Percentiles rank a stretch among this genome's conserved stretches.
These are phyloP conservation scores for Primulina eburnea DNA, from an alignment of 257 asterid genomes.

Conservation along the genomic window DNA sequence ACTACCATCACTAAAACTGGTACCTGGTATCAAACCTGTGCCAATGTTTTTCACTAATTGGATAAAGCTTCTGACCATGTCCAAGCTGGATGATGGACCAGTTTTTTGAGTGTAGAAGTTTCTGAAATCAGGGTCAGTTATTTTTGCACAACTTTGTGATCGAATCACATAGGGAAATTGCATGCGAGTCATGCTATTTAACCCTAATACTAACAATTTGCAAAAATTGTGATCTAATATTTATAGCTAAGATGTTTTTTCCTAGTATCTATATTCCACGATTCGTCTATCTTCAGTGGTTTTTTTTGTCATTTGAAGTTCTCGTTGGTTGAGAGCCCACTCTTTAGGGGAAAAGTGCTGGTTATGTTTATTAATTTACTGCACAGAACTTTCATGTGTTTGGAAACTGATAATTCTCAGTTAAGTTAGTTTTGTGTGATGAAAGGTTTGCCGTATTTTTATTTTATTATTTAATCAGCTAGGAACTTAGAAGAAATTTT, in stretches of 20 bases:
- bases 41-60: not conserved
- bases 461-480: slow-evolving; percentile 7
- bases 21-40: not conserved
- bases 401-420: slow-evolving; percentile 6
- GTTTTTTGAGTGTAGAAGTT: not conserved
- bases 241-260: not conserved
- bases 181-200: not conserved
- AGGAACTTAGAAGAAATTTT: not conserved
- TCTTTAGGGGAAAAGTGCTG: not conserved
- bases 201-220: not conserved
- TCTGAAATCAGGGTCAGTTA: not conserved
- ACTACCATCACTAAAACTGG: not conserved
- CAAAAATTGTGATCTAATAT: not conserved
- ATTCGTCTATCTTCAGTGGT: not conserved
- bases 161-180: not conserved
- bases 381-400: slow-evolving; percentile 1
- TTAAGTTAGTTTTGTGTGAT: not conserved
- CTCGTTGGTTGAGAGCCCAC: slow-evolving; percentile 10
- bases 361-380: not conserved
- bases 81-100: not conserved
- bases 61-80: not conserved
- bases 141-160: not conserved
- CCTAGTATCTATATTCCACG: not conserved
- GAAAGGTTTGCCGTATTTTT: not conserved
- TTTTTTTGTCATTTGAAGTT: not conserved